Base-by-base conservation (phyloP, 106 monocot genomes). In the Iris macrosiphon region DNA sequence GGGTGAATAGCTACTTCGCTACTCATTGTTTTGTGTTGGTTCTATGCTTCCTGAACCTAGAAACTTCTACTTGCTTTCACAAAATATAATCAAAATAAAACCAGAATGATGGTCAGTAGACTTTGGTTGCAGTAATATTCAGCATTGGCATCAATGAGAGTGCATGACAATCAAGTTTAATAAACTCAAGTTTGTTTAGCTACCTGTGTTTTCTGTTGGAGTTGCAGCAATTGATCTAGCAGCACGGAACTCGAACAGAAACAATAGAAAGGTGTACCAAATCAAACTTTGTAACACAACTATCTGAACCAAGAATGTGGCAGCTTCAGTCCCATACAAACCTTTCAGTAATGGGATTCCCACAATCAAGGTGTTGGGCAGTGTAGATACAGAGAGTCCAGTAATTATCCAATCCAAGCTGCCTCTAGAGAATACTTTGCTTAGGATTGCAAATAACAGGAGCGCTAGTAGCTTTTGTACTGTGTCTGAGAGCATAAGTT, bases 311-410 rank as follows among this genome's bases (percentile, higher is more conserved):
- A 84, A 26, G 4, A 77, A 51, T 41, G 63, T 63, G 13, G 57
- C 67, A 60, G 80, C 76, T 74, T 84, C 76, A 34, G 71, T 80
- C 15, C 84, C 89, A 63, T 84, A 89, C 67, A 89, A 64, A 34
- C 72, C 80, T 62, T 70, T 80, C 24, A 84, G 19, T 44, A 89
- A 54, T 49, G 89, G 89, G 52, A 89, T 77, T 16, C 89, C 89
- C 2, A 89, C 24, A 37, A 89, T 67, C 73, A 89, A 68, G 16
- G 84, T 84, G 52, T 89, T 89, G 14, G 89, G 89, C 40, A 84
- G 53, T 30, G 89, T 80, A 19, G 80, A 74, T 25, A 84, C 27
- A 45, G 83, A 89, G 40, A 89, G 77, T 12, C 84, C 84, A 17
- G 89, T 89, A 40, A 89, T 80, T 31, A 80, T 13, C 80, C 84